Evolutionary conservation across 2,329 filamentous ascomycete species (phyloP), one percentile per base, ranked within the genome.

Genomic region (Claviceps fusiformis): DNA sequence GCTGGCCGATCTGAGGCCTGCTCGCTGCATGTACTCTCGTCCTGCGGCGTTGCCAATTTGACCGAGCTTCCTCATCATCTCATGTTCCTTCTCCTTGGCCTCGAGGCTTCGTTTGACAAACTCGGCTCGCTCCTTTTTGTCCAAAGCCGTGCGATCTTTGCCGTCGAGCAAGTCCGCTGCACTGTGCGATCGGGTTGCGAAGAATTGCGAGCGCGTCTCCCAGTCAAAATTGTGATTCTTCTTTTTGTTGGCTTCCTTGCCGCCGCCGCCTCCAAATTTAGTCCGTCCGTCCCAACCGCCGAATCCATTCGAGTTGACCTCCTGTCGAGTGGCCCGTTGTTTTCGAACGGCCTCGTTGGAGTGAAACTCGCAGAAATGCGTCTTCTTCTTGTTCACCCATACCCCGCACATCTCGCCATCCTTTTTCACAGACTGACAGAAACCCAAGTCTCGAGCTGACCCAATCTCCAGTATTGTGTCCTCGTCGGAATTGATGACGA

Each of bases 391-490:
- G 68, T 98, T 92, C 57, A 98, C 78, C 93, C 93, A 98, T 33
- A 80, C 73, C 39, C 80, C 82, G 68, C 93, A 98, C 50, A 79
- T 73, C 55, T 87, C 79, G 44, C 93, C 92, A 65, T 96, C 89
- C 64, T 87, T 92, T 67, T 87, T 89, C 59, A 89, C 74, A 7
- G 84, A 82, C 65, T 91, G 89, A 71, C 93, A 98, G 67, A 86
- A 95, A 1, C 88, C 90, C 2, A 98, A 74, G 68, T 98, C 92
- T 50, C 90, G 79, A 11, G 91, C 82, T 27, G 77, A 81, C 44
- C 95, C 93, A 53, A 98, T 80, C 67, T 98, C 95, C 15, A 98
- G 80, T 41, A 98, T 82, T 0, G 85, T 92, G 65, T 98, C 93
- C 39, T 86, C 87, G 41, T 88, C 89, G 50, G 87, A 92, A 57